Percentiles rank a stretch among this genome's conserved stretches.
phyloP scores from a whole-genome alignment of 176 grass and related monocot species.

The Olyra latifolia region DNA sequence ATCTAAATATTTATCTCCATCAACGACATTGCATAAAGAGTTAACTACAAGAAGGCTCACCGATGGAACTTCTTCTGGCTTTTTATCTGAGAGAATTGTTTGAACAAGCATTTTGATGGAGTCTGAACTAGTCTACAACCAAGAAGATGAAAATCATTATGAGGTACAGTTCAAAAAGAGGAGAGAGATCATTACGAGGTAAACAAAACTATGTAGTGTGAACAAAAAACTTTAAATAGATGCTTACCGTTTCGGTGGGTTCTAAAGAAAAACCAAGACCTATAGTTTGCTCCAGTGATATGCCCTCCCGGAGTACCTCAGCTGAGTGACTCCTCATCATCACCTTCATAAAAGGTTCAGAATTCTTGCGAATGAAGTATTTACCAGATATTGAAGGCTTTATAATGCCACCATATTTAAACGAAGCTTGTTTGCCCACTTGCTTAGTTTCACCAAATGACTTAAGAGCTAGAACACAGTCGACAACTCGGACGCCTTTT shows the following conservation, averaged over 20 bases:
- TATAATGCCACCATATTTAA: constrained; percentile 53
- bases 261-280: constrained; percentile 59
- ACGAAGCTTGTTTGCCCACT: constrained; percentile 45
- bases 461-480: constrained; percentile 83
- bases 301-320: constrained; percentile 50
- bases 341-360: constrained; percentile 68
- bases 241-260: constrained; percentile 63
- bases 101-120: constrained; percentile 72
- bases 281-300: constrained; percentile 56
- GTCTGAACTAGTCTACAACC: constrained; percentile 59
- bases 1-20: constrained; percentile 18
- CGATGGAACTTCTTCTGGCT: constrained; percentile 82
- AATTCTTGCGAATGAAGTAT: constrained; percentile 62
- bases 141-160: constrained; percentile 22
- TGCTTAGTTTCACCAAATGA: constrained; percentile 62
- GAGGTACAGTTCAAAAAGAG: too few relatives aligned
- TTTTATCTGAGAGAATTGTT: constrained; percentile 71
- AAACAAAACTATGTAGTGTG: not conserved
- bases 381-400: constrained; percentile 60
- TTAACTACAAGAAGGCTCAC: constrained; percentile 43
- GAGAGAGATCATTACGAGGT: not conserved
- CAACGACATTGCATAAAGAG: constrained; percentile 11
- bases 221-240: constrained; percentile 18
- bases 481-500: constrained; percentile 70
- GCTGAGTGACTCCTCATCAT: constrained; percentile 68